These are phyloP conservation scores for Litsea cubeba DNA, from an alignment of 164 flowering plant species.

Conservation along the genomic window DNA sequence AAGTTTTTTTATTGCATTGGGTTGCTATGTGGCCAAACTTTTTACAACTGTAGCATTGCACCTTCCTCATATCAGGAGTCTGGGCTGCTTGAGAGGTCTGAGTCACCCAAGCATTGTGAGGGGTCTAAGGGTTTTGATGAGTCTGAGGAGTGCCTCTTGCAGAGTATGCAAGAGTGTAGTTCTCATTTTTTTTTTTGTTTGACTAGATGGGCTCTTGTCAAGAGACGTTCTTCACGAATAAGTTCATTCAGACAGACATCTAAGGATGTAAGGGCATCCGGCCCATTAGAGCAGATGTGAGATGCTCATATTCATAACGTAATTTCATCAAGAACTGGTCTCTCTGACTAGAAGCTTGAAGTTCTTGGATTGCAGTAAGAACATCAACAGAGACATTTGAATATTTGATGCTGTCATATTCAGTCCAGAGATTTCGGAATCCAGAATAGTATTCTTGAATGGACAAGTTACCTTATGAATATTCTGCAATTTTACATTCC, in stretches of 20 bases:
- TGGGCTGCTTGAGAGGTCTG: no score
- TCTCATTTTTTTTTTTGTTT: not conserved
- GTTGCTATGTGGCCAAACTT: not conserved
- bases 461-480: not conserved
- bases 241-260: constrained; percentile 1
- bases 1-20: not conserved
- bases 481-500: not conserved
- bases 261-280: not conserved
- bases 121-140: no score
- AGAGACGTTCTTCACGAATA: not conserved
- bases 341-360: not conserved
- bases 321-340: not conserved
- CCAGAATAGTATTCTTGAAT: not conserved
- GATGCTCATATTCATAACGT: not conserved
- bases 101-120: no score
- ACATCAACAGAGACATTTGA: not conserved
- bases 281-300: not conserved
- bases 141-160: not conserved
- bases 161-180: not conserved
- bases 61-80: no score
- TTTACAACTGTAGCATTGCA: not conserved
- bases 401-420: not conserved
- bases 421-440: not conserved
- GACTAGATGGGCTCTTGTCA: not conserved
- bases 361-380: not conserved